Conservation (phyloP, 768 basidiomycete species). For the Termitomyces sp. region DNA sequence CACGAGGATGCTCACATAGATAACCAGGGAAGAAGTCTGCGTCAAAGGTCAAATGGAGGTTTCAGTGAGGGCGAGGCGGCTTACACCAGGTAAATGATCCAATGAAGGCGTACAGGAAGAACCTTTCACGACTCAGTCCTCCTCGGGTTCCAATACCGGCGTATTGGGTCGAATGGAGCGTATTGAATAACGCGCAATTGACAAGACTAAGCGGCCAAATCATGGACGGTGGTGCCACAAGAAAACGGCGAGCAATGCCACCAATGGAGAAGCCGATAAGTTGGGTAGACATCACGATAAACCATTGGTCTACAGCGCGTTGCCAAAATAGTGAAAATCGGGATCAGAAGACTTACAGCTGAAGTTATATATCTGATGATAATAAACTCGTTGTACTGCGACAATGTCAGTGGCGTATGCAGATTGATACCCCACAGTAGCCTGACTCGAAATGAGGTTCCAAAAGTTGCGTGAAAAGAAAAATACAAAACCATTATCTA, state of each 20-base stretch:
- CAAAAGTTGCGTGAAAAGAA: conserved; percentile 6
- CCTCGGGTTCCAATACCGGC: conserved; percentile 55
- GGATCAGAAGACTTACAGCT: conserved; percentile 33
- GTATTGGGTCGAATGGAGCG: conserved; percentile 65
- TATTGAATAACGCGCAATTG: conserved; percentile 70
- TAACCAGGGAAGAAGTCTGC: conserved; percentile 36
- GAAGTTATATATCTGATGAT: conserved; percentile 56
- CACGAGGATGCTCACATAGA: conserved; percentile 26
- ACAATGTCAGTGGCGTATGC: conserved; percentile 73
- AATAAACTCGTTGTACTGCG: conserved; percentile 64
- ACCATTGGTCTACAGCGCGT: conserved; percentile 52
- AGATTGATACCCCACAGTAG: conserved; percentile 49
- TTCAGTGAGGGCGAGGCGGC: conserved; percentile 11
- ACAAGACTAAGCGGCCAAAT: conserved; percentile 72
- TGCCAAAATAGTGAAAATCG: not conserved
- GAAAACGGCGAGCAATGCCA: conserved; percentile 65
- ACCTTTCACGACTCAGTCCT: conserved; percentile 63
- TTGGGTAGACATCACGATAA: conserved; percentile 63
- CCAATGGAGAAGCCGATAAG: conserved; percentile 77
- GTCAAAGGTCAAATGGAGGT: conserved; percentile 20
- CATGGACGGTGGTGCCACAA: conserved; percentile 59
- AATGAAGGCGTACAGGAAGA: conserved; percentile 58
- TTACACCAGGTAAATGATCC: conserved; percentile 56
- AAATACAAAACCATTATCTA: conserved; percentile 33
- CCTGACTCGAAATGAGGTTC: conserved; percentile 27